Conservation (phyloP, 2,329 filamentous ascomycete genomes). For the Tolypocladium amazonense region DNA sequence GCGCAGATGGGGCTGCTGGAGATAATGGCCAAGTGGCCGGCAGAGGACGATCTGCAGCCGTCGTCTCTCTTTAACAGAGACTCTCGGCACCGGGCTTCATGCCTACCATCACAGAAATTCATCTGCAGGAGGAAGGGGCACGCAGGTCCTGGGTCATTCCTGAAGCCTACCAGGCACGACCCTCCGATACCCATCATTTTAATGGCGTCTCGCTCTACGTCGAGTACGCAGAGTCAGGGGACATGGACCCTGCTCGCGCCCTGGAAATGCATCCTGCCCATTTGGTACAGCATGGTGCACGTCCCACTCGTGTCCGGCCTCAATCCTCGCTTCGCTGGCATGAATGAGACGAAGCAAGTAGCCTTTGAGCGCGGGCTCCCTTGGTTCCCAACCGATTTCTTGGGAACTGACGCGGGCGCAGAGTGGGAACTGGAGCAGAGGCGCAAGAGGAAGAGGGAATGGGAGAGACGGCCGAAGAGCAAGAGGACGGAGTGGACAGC, state of each 20-base stretch:
- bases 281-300: constrained; percentile 83
- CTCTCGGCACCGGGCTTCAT: constrained; percentile 52
- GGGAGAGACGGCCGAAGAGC: constrained; percentile 70
- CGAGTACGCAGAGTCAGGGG: constrained; percentile 43
- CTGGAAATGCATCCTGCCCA: constrained; percentile 75
- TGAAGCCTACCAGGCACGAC: constrained; percentile 49
- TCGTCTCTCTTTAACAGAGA: constrained; percentile 58
- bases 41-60: constrained; percentile 38
- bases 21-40: constrained; percentile 56
- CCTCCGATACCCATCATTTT: constrained; percentile 70
- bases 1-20: constrained; percentile 39
- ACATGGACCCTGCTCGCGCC: constrained; percentile 79
- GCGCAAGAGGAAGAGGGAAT: constrained; percentile 64
- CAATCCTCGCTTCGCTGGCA: constrained; percentile 71
- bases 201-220: constrained; percentile 44
- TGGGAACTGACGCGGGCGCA: constrained; percentile 68
- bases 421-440: constrained; percentile 62
- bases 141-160: constrained; percentile 50
- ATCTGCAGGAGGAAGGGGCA: constrained; percentile 67
- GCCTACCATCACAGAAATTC: constrained; percentile 63
- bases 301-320: constrained; percentile 70
- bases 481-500: constrained; percentile 68
- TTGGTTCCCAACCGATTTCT: constrained; percentile 81
- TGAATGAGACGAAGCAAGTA: constrained; percentile 71
- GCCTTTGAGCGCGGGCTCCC: constrained; percentile 67